phyloP scores from a whole-genome alignment of 305 asterid species.

The Plantago lanceolata region DNA sequence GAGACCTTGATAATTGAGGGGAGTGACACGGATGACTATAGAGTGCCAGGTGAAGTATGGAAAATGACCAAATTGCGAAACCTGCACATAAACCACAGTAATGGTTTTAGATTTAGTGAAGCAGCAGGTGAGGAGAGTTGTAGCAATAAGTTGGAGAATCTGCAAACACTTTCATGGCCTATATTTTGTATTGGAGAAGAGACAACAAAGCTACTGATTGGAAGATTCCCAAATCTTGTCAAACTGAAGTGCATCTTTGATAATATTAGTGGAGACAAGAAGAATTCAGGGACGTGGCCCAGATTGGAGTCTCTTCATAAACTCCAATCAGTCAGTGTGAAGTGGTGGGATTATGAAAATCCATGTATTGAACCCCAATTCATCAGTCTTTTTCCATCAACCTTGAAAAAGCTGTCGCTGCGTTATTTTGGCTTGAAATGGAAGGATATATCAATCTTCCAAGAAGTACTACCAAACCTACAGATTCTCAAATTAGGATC shows the following conservation, averaged over 20 bases:
- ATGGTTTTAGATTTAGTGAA: not conserved
- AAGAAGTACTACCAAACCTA: not conserved
- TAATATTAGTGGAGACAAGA: not conserved
- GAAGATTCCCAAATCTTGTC: not conserved
- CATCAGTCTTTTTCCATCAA: not conserved
- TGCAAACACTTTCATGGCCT: too few relatives aligned
- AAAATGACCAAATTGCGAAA: not conserved
- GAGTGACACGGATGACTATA: too few relatives aligned
- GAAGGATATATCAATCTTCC: not conserved
- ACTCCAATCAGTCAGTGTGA: not conserved
- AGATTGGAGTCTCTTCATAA: conserved; percentile 2
- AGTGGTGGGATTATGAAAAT: not conserved
- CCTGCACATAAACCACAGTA: not conserved
- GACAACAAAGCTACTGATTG: not conserved
- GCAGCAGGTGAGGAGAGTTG: too few relatives aligned
- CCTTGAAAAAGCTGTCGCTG: not conserved
- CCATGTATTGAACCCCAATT: not conserved
- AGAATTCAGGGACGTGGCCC: not conserved
- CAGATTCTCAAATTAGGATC: not conserved
- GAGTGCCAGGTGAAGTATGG: not conserved
- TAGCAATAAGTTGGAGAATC: too few relatives aligned
- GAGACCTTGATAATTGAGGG: too few relatives aligned
- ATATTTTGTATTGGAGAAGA: too few relatives aligned
- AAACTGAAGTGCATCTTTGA: not conserved
- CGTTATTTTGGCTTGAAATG: not conserved